Evolutionary conservation across 2,329 filamentous ascomycete genomes (phyloP), one percentile per base, ranked within the genome.

Genomic region (Hymenoscyphus repandus): DNA sequence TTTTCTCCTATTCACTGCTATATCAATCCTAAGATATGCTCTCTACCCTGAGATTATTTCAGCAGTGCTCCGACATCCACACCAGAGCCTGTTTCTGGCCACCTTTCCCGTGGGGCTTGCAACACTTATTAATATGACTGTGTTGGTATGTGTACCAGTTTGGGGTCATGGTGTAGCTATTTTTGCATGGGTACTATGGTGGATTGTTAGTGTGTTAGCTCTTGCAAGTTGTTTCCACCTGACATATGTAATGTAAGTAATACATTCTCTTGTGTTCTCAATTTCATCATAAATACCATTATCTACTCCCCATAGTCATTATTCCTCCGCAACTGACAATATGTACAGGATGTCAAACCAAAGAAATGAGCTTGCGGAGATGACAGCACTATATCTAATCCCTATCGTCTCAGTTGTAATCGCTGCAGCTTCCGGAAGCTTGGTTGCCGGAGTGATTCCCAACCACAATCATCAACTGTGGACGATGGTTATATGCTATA

Each of bases 61-160:
- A 0, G 78, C 76, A 20, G 85, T 88, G 83, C 74, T 88, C 34
- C 68, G 70, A 1, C 80, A 88, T 61, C 82, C 81, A 1, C 76
- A 75, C 1, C 80, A 88, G 60, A 82, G 79, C 1, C 33, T 53
- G 11, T 88, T 88, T 58, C 68, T 88, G 5, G 84, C 78, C 0
- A 83, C 80, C 1, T 75, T 85, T 27, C 82, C 83, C 1, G 86
- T 86, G 79, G 82, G 75, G 0, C 76, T 87, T 53, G 79, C 81
- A 0, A 86, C 82, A 1, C 77, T 87, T 38, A 76, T 86, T 55
- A 79, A 82, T 53, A 80, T 82, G 74, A 78, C 80, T 64, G 71
- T 81, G 11, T 70, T 79, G 17, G 70, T 79, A 36, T 85, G 82
- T 62, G 70, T 75, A 13, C 75, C 75, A 1, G 69, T 68, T 13